Evolutionary conservation across 139 green algal species (phyloP).

Genomic region (Chlorella sp.): DNA sequence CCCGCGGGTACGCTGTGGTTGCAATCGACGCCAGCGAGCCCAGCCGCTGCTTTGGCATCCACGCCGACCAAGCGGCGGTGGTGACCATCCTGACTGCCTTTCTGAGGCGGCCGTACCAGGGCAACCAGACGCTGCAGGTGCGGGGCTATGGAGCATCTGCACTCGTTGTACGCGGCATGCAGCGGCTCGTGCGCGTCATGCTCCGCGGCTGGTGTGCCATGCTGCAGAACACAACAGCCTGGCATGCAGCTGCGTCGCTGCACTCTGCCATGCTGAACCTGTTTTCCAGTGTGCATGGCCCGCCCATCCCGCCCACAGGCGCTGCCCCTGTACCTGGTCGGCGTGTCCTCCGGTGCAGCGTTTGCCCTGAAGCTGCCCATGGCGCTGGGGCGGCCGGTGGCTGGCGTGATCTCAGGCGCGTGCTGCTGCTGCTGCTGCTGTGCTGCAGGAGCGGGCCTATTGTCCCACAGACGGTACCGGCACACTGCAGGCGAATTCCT

Average conservation of each 20-base stretch:
- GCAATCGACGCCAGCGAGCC: neutral
- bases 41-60: neutral
- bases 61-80: neutral
- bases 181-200: no score
- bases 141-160: neutral
- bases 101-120: neutral
- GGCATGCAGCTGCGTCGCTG: no score
- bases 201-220: no score
- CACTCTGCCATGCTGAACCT: no score
- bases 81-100: neutral
- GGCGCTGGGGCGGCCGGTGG: neutral
- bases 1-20: conserved; percentile 15
- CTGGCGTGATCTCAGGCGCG: conserved; percentile 16
- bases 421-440: neutral
- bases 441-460: no score
- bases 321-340: conserved; percentile 3
- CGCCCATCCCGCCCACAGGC: neutral
- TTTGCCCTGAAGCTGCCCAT: conserved; percentile 23
- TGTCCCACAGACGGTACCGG: no score
- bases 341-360: conserved; percentile 1
- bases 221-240: no score
- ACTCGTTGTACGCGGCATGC: no score
- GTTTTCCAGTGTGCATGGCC: no score
- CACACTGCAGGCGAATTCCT: no score
- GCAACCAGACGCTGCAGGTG: neutral